Evolutionary conservation across 345 rosid genomes (phyloP).

Genomic region (Noccaea bulbosa): DNA sequence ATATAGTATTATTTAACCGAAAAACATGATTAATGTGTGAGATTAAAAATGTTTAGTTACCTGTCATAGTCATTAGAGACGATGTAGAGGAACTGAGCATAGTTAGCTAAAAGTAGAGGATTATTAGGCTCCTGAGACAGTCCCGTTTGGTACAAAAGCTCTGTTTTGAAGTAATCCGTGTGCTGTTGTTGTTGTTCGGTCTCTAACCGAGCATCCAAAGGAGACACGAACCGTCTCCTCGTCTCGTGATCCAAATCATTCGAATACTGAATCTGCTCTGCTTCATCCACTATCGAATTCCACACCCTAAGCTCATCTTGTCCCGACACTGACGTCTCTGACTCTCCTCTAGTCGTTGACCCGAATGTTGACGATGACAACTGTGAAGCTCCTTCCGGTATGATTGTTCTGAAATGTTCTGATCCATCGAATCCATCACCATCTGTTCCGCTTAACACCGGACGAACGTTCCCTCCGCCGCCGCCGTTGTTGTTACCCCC

Average conservation of each 20-base stretch:
- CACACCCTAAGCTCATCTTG: conserved; percentile 66
- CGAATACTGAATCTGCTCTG: conserved; percentile 56
- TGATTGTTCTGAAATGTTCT: conserved; percentile 50
- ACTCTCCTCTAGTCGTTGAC: conserved; percentile 51
- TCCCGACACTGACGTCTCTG: conserved; percentile 52
- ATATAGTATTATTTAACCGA: not conserved
- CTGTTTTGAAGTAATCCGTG: conserved; percentile 62
- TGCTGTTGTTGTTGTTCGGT: conserved; percentile 46
- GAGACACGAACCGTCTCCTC: conserved; percentile 64
- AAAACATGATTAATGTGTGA: conserved; percentile 2
- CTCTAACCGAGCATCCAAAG: conserved; percentile 58
- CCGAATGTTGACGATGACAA: conserved; percentile 51
- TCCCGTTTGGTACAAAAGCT: conserved; percentile 59
- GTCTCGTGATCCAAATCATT: conserved; percentile 59
- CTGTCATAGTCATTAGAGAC: conserved; percentile 80
- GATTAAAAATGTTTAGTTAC: conserved; percentile 45
- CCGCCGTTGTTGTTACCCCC: conserved; percentile 71
- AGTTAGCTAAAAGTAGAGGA: conserved; percentile 78
- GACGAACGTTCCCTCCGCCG: conserved; percentile 70
- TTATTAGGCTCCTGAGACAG: conserved; percentile 67
- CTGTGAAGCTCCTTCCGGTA: conserved; percentile 62
- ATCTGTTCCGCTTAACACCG: conserved; percentile 64
- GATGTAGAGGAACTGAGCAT: conserved; percentile 85
- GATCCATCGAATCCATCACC: conserved; percentile 68
- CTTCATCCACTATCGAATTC: conserved; percentile 80